Evolutionary conservation across 306 rosid genomes (phyloP), one percentile per base, ranked within the genome.

Genomic region (Calophaca sinica): DNA sequence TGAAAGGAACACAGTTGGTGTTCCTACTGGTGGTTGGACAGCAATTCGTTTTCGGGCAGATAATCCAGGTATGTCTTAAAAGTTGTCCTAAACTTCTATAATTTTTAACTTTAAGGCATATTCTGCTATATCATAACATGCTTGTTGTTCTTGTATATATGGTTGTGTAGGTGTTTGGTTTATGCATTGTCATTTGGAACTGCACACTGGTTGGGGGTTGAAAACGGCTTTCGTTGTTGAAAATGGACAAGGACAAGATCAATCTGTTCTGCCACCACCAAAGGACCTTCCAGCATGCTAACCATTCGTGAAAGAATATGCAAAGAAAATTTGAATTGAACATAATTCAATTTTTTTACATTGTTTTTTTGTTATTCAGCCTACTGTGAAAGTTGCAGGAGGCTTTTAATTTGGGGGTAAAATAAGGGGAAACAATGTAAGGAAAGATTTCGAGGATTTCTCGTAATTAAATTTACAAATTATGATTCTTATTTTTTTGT

Each of bases 141-240:
- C 33, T 2, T 32, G 36, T 0, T 39, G 6, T 78, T 41, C 26
- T 8, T 68, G 3, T 66, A 44, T 12, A 14, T 63, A 26, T 4
- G 72, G 46, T 55, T 36, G 48, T 65, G 5, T 74, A 92, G 93
- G 91, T 64, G 96, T 92, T 73, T 92, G 97, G 97, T 92, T 89
- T 68, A 76, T 89, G 86, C 96, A 92, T 81, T 89, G 97, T 70
- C 97, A 89, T 75, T 70, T 88, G 78, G 96, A 88, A 85, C 85
- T 89, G 42, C 97, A 88, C 60, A 92, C 96, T 15, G 92, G 96
- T 8, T 89, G 96, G 93, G 97, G 97, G 53, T 72, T 92, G 86
- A 92, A 92, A 74, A 92, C 86, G 9, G 92, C 93, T 29, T 88
- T 92, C 41, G 82, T 92, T 3, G 96, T 88, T 32, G 90, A 92